A percentile compares a stretch with the other conserved stretches of the same genome.
phyloP scores from a whole-genome alignment of 139 green algal species.

The Chlamydomonas sphaeroides region DNA sequence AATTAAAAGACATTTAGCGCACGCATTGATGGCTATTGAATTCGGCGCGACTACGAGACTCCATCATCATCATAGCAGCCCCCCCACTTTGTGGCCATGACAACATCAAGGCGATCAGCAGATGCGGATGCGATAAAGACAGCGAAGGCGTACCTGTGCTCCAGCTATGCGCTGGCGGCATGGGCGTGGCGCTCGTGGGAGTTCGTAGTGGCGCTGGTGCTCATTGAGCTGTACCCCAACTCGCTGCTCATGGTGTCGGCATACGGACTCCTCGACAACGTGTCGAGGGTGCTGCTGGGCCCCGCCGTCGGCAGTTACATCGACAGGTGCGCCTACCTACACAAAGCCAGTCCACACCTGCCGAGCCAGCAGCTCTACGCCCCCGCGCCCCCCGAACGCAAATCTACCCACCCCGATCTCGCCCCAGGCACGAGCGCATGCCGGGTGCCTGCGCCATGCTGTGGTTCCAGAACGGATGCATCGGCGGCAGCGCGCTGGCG shows the following conservation, averaged over 20 bases:
- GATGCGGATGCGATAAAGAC: too few relatives aligned
- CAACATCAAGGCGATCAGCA: too few relatives aligned
- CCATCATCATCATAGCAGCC: too few relatives aligned
- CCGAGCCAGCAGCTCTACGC: background rate
- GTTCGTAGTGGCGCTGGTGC: constrained; percentile 51
- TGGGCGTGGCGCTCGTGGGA: too few relatives aligned
- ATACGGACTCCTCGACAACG: constrained; percentile 73
- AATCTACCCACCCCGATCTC: background rate
- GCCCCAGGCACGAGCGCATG: constrained; percentile 50
- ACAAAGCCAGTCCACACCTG: background rate
- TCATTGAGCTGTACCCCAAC: constrained; percentile 68
- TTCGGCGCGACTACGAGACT: too few relatives aligned
- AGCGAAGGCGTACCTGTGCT: too few relatives aligned
- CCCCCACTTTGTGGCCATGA: too few relatives aligned
- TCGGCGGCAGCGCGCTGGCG: constrained; percentile 56
- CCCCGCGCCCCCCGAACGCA: background rate
- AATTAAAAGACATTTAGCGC: too few relatives aligned
- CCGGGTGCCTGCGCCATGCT: constrained; percentile 38
- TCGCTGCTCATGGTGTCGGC: constrained; percentile 64
- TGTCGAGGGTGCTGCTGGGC: constrained; percentile 42
- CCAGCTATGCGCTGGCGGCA: too few relatives aligned
- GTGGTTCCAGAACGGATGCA: constrained; percentile 67
- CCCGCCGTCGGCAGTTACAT: constrained; percentile 57
- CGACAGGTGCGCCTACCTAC: constrained; percentile 43
- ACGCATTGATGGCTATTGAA: too few relatives aligned